Conservation (phyloP, 148 eudicot genomes). For the Amaranthus cruentus region DNA sequence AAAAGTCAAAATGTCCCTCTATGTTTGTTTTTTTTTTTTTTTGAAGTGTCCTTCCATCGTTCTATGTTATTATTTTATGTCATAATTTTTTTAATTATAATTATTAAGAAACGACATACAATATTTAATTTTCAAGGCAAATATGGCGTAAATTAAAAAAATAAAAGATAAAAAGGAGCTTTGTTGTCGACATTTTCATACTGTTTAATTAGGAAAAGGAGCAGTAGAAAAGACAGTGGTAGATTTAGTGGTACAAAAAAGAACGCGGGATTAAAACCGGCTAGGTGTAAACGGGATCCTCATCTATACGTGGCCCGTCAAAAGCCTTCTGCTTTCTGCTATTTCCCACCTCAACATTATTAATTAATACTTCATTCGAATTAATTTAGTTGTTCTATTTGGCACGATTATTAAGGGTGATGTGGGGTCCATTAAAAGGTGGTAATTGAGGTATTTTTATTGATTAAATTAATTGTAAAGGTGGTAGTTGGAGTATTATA, state of each 20-base stretch:
- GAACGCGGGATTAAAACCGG: slow-evolving; percentile 32
- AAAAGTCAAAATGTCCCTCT: no score
- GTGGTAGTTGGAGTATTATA: no score
- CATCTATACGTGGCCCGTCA: slow-evolving; percentile 25
- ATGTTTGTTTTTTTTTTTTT: not conserved
- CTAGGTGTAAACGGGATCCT: slow-evolving; percentile 25
- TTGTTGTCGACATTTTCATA: slow-evolving; percentile 27
- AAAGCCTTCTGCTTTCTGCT: slow-evolving; percentile 21
- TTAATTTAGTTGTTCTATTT: no score
- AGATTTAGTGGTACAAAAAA: not conserved
- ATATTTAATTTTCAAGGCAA: no score
- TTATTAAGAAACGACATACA: no score
- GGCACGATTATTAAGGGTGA: no score
- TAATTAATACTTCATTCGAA: not conserved
- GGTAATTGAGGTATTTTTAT: no score
- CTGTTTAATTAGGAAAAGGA: not conserved
- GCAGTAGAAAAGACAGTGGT: not conserved
- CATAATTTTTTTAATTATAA: no score
- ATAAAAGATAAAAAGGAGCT: slow-evolving; percentile 1
- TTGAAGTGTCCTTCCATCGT: not conserved
- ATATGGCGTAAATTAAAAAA: not conserved
- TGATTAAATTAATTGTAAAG: no score
- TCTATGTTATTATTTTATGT: no score
- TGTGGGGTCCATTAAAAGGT: no score
- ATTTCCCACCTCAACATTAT: not conserved